Base-by-base conservation (phyloP, 129 eudicot species). In the Silybum marianum region DNA sequence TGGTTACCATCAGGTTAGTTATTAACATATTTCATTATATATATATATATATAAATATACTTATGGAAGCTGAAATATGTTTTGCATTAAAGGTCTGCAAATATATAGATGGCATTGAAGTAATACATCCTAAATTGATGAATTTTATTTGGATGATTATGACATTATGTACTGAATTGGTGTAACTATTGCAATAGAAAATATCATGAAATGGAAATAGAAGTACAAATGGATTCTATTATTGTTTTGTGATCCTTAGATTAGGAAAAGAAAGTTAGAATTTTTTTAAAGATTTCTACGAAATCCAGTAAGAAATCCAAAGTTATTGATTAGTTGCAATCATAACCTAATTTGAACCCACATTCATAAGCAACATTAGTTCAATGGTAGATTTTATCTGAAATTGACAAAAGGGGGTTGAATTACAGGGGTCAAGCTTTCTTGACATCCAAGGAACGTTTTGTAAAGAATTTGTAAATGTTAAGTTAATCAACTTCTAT, bases 1-100 rank as follows among this genome's bases (percentile, higher is more conserved):
- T 21, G 98, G 98, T 82, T 94, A 84, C 75, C 93, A 94, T 82
- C 97, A 94, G 97, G 98, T 93, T 80, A 71, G 84, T 79, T 73
- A 32, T 60, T 46, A 46, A 25, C 72, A 73, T 32, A 6, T 72
- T 22, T 34, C 10, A 39, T 72, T n/a, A 13, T 46, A 7, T 58
- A 22, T 8, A 63, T 14, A 1, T 16, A 54, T 54, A 6, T 54
- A 32, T 32, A 4, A 3, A 3, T 32, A 32, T 32, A 54, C 65
- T 54, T 54, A n/a, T 58, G 66, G 66, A 58, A 58, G 19, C 66
- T 19, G 9, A 58, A 58, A 58, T 58, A 58, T 58, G 26, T 65
- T 65, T 22, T 21, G 69, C 28, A 65, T 22, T 10, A 21, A 21
- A 9, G 69, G 26, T 65, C 28, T 9, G 14, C 26, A 72, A 58